phyloP scores from a whole-genome alignment of 2,329 filamentous ascomycete genomes.

The Phialophora macrospora region DNA sequence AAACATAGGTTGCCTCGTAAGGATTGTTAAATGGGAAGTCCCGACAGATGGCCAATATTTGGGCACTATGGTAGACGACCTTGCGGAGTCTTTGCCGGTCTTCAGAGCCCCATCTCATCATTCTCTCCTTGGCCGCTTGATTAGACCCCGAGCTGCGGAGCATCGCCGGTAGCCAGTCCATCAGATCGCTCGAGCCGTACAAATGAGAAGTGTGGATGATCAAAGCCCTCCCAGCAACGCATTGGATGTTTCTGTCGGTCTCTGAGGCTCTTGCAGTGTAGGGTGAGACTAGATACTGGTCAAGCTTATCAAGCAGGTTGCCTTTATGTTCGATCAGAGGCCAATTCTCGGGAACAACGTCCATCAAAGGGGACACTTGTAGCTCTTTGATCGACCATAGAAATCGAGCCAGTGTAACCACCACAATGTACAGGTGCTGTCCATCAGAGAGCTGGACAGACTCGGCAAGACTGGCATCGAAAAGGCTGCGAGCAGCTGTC shows the following conservation, averaged over 20 bases:
- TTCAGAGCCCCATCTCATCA: slow-evolving; percentile 10
- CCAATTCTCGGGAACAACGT: slow-evolving; percentile 9
- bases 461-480: slow-evolving; percentile 1
- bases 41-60: slow-evolving; percentile 11
- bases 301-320: slow-evolving; percentile 12
- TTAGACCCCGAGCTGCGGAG: slow-evolving; percentile 6
- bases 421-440: slow-evolving; percentile 12
- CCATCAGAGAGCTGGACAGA: slow-evolving; percentile 1
- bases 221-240: neutral
- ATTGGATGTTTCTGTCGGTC: neutral
- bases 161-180: slow-evolving; percentile 15
- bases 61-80: slow-evolving; percentile 12
- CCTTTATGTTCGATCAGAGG: slow-evolving; percentile 11
- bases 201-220: slow-evolving; percentile 18
- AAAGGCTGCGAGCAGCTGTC: neutral
- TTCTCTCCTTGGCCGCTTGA: slow-evolving; percentile 13
- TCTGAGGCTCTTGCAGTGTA: neutral
- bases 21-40: slow-evolving; percentile 19
- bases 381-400: slow-evolving; percentile 21
- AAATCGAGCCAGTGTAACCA: slow-evolving; percentile 12
- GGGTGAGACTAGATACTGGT: slow-evolving; percentile 4
- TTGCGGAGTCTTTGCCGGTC: neutral
- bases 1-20: slow-evolving; percentile 12
- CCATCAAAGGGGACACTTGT: slow-evolving; percentile 10
- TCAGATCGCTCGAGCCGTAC: slow-evolving; percentile 9